A percentile compares a stretch with the other conserved stretches of the same genome.
phyloP scores from a whole-genome alignment of 1,139 yeast genomes.

The Hansenula anomala region DNA sequence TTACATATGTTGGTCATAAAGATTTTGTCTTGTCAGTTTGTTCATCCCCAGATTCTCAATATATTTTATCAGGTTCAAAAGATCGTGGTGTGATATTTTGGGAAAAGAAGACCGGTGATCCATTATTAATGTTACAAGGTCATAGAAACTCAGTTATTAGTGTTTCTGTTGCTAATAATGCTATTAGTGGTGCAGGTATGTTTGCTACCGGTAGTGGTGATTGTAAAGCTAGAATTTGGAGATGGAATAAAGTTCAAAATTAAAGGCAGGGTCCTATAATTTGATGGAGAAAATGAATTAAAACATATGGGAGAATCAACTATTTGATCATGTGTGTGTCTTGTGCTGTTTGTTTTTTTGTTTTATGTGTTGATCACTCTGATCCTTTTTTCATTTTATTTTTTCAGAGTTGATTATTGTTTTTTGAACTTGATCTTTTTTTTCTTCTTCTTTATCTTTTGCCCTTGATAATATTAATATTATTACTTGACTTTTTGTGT shows the following conservation, averaged over 20 bases:
- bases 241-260: constrained; percentile 25
- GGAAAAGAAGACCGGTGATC: constrained; percentile 92
- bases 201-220: constrained; percentile 99
- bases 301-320: no score
- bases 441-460: no score
- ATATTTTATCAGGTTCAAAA: constrained; percentile 90
- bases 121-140: constrained; percentile 93
- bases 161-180: constrained; percentile 83
- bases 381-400: neutral
- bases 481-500: no score
- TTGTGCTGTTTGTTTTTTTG: neutral
- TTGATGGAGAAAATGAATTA: neutral
- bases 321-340: no score
- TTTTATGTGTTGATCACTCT: neutral
- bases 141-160: constrained; percentile 95
- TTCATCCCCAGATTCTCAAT: constrained; percentile 89
- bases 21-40: constrained; percentile 95
- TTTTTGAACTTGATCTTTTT: no score
- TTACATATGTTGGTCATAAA: constrained; percentile 92
- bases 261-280: constrained; percentile 9
- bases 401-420: neutral
- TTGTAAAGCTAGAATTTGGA: constrained; percentile 96
- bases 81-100: constrained; percentile 97
- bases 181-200: constrained; percentile 61
- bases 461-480: no score